Conservation (phyloP, 129 eudicot species). For the Chrysanthemum lavandulifolium region DNA sequence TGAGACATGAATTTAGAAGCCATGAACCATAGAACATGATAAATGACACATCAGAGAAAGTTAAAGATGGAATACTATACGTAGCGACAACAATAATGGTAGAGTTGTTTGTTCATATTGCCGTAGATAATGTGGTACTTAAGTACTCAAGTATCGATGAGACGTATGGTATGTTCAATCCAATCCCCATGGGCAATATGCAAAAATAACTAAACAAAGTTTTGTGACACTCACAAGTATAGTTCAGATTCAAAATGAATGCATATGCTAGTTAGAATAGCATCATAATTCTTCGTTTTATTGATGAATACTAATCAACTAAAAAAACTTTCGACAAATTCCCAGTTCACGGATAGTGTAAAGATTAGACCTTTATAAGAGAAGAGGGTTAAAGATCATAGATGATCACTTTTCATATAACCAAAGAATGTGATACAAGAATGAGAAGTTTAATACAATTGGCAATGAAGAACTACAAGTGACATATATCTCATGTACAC, state of each 20-base stretch:
- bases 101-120: too few relatives aligned
- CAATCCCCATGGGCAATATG: not conserved
- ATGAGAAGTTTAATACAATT: conserved; percentile 16
- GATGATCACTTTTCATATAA: conserved; percentile 5
- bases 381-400: not conserved
- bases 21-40: not conserved
- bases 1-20: conserved; percentile 6
- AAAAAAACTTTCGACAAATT: too few relatives aligned
- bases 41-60: not conserved
- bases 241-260: not conserved
- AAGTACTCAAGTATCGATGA: not conserved
- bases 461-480: conserved; percentile 1
- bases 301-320: too few relatives aligned
- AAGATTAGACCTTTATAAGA: too few relatives aligned
- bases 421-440: conserved; percentile 16
- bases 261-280: not conserved
- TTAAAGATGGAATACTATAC: not conserved
- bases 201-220: not conserved
- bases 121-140: not conserved
- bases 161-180: not conserved
- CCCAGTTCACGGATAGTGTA: too few relatives aligned
- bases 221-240: not conserved
- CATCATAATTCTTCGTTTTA: not conserved
- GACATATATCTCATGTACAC: conserved; percentile 31
- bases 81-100: conserved; percentile 11